A percentile compares a stretch with the other conserved stretches of the same genome.
phyloP scores from a whole-genome alignment of 495 filamentous ascomycete genomes.

The Penicillium bovifimosum region DNA sequence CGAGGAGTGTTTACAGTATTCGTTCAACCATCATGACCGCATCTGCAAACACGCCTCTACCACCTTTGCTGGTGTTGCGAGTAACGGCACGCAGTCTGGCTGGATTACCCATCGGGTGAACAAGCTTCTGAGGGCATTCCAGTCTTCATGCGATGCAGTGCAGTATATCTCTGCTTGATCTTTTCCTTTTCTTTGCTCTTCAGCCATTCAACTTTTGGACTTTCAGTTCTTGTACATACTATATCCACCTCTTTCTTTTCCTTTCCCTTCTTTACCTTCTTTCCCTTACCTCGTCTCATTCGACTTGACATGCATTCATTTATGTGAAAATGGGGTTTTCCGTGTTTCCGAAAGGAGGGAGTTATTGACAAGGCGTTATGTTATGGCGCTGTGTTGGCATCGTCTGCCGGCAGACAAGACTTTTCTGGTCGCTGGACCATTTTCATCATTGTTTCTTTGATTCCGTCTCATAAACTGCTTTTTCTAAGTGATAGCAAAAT shows the following conservation, averaged over 20 bases:
- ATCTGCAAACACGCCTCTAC: conserved; percentile 32
- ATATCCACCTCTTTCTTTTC: conserved; percentile 10
- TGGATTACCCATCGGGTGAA: conserved; percentile 29
- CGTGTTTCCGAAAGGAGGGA: neutral
- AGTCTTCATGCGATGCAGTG: conserved; percentile 25
- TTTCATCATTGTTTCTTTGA: neutral
- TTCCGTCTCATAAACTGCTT: conserved; percentile 1
- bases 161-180: conserved; percentile 24
- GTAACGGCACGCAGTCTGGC: conserved; percentile 24
- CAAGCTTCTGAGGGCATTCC: conserved; percentile 20
- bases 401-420: conserved; percentile 15
- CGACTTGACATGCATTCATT: neutral
- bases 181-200: neutral
- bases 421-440: conserved; percentile 1
- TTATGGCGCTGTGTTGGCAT: conserved; percentile 3
- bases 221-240: conserved; percentile 3
- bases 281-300: neutral
- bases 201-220: neutral
- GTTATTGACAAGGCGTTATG: conserved; percentile 18
- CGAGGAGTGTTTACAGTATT: conserved; percentile 38
- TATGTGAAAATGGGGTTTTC: neutral
- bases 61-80: conserved; percentile 20
- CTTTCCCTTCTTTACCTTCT: conserved; percentile 13
- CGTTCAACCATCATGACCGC: conserved; percentile 25
- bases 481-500: neutral